Base-by-base conservation (phyloP, 116 monocot species). In the Posidonia oceanica region DNA sequence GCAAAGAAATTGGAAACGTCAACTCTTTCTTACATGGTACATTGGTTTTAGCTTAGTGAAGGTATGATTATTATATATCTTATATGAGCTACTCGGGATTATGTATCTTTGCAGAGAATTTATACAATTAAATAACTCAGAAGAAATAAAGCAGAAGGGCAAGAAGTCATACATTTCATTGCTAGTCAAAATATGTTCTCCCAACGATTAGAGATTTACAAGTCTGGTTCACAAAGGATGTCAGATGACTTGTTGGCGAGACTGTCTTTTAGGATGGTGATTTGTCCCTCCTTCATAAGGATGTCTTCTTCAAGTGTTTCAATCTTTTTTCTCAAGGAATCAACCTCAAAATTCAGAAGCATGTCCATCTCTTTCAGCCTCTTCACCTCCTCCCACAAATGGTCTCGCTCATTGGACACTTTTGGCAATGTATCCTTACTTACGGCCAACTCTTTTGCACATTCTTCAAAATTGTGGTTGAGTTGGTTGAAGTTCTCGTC, bases 241-340 rank as follows among this genome's bases (percentile, higher is more conserved):
- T 48, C 48, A 48, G 48, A 12, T 48, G 48, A 48, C 48, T 48
- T 48, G 48, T 48, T 48, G 48, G 12, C 8, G 18, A 66, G 42
- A 58, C 81, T 83, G 64, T 96, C 91, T 62, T 76, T 87, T 68
- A 97, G 61, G 59, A 97, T 97, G 52, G 83, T 69, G 54, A 97
- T 91, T 71, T 97, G 83, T 5, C 97, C 97, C 59, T 97, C 97
- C 71, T 89, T 91, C 5, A 82, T 36, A 2, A 91, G 79, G 51
- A 89, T 51, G 37, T 87, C 85, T 76, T 97, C 97, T 42, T 97
- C 89, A 71, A 97, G 87, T 21, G 67, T 74, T 72, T 92, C 92
- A 52, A 97, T 85, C 63, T 91, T 91, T 64, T 87, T 91, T 39
- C 80, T 80, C 61, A 87, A 72, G n/a, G 68, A 77, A 44, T 56